Evolutionary conservation across 495 filamentous ascomycete species (phyloP).

Genomic region (Chaetomium tenue): DNA sequence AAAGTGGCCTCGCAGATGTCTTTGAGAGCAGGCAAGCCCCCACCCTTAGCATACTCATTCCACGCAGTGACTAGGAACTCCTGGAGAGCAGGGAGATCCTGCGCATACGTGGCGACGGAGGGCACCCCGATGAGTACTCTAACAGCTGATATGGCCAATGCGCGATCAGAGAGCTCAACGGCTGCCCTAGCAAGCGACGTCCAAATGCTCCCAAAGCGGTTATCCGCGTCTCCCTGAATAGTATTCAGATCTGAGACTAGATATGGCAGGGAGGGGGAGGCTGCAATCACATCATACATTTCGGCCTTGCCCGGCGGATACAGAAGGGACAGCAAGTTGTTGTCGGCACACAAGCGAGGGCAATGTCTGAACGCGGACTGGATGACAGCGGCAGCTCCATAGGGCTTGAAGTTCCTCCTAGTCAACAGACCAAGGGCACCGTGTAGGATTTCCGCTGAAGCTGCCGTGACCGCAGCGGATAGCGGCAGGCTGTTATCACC

Average conservation of each 20-base stretch:
- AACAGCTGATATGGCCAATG: conserved; percentile 30
- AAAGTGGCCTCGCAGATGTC: conserved; percentile 45
- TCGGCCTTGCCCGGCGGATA: conserved; percentile 25
- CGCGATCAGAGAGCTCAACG: conserved; percentile 27
- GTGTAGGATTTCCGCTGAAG: conserved; percentile 34
- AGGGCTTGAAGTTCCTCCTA: conserved; percentile 75
- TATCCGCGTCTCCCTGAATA: conserved; percentile 38
- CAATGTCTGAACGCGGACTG: conserved; percentile 42
- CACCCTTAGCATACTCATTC: conserved; percentile 32
- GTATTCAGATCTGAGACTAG: conserved; percentile 41
- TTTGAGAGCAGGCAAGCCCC: conserved; percentile 27
- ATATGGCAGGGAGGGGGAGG: conserved; percentile 37
- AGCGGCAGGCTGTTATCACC: conserved; percentile 10
- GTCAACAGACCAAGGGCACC: conserved; percentile 37
- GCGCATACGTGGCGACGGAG: conserved; percentile 30
- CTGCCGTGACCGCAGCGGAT: conserved; percentile 6
- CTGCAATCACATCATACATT: conserved; percentile 29
- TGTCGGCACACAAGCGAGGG: conserved; percentile 27
- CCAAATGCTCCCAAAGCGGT: conserved; percentile 40
- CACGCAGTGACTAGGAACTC: conserved; percentile 40
- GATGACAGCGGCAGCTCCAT: conserved; percentile 68
- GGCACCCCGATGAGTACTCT: conserved; percentile 42
- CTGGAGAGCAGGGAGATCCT: conserved; percentile 39
- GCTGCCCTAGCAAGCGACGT: conserved; percentile 35
- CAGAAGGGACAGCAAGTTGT: conserved; percentile 18